These are phyloP conservation scores for Talaromyces funiculosus DNA, from an alignment of 2,329 filamentous ascomycete species.

Conservation along the genomic window DNA sequence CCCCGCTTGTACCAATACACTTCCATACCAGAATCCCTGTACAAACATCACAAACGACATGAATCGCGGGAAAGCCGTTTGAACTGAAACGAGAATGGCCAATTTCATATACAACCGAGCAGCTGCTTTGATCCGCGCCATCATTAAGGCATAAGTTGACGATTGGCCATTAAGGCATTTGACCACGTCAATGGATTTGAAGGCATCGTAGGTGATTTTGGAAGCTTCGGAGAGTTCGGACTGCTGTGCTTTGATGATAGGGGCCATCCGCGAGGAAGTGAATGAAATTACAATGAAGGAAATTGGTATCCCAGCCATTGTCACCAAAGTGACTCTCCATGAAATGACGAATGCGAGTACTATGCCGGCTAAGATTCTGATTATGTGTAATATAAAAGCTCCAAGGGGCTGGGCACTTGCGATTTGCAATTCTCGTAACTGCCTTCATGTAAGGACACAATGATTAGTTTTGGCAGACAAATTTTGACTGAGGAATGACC, in stretches of 20 bases:
- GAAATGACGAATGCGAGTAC: conserved; percentile 70
- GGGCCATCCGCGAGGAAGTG: conserved; percentile 57
- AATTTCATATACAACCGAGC: conserved; percentile 61
- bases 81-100: conserved; percentile 62
- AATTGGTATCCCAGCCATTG: conserved; percentile 67
- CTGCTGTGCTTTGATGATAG: conserved; percentile 65
- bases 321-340: conserved; percentile 77
- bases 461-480: not conserved
- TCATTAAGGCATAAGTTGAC: conserved; percentile 64
- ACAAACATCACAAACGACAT: conserved; percentile 76
- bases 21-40: conserved; percentile 84
- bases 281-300: conserved; percentile 56
- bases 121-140: conserved; percentile 51
- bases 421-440: conserved; percentile 74
- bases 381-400: conserved; percentile 57
- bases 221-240: conserved; percentile 62
- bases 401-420: conserved; percentile 77
- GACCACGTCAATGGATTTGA: conserved; percentile 73
- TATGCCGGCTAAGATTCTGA: conserved; percentile 62
- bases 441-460: conserved; percentile 45
- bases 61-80: conserved; percentile 68
- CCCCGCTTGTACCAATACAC: conserved; percentile 59
- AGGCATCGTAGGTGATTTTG: conserved; percentile 63
- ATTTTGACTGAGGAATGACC: conserved; percentile 25
- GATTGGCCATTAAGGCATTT: conserved; percentile 77